Evolutionary conservation across 2,329 filamentous ascomycete genomes (phyloP).

Genomic region (Botrytis sinoallii): DNA sequence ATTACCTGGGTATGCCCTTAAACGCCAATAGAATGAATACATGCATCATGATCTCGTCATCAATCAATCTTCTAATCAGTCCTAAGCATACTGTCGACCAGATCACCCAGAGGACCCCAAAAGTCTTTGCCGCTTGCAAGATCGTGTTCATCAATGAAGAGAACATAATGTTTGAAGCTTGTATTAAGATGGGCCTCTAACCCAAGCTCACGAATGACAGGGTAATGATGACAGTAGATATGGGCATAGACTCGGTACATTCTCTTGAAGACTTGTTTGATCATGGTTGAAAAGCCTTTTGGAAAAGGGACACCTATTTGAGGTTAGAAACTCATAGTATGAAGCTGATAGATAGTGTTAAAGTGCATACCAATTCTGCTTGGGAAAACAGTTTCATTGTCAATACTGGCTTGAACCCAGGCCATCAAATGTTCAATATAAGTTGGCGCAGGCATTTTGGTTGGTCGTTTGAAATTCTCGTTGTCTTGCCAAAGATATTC

Average conservation of each 20-base stretch:
- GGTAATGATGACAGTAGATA: slow-evolving; percentile 99
- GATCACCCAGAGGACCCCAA: slow-evolving; percentile 90
- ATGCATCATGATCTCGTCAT: slow-evolving; percentile 24
- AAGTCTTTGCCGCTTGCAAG: slow-evolving; percentile 93
- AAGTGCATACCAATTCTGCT: slow-evolving; percentile 70
- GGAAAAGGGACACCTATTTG: slow-evolving; percentile 81
- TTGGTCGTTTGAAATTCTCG: slow-evolving; percentile 90
- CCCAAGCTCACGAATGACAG: slow-evolving; percentile 89
- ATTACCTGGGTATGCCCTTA: slow-evolving; percentile 17
- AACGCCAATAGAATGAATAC: slow-evolving; percentile 32
- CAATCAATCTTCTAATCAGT: slow-evolving; percentile 55
- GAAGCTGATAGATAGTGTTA: slow-evolving; percentile 47
- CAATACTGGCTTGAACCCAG: slow-evolving; percentile 93
- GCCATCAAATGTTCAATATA: slow-evolving; percentile 98
- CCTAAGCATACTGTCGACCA: slow-evolving; percentile 96
- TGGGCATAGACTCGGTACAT: slow-evolving; percentile 98
- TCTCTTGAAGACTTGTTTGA: slow-evolving; percentile 97
- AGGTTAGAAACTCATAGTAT: slow-evolving; percentile 28
- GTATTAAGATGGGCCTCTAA: slow-evolving; percentile 97
- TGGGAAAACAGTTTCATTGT: slow-evolving; percentile 94
- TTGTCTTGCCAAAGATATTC: slow-evolving; percentile 99
- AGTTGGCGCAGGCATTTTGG: slow-evolving; percentile 94
- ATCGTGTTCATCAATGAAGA: slow-evolving; percentile 96
- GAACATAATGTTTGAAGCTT: slow-evolving; percentile 98
- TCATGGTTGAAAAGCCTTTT: slow-evolving; percentile 81